Base-by-base conservation (phyloP, 2,329 filamentous ascomycete species). In the Aspergillus floridensis region DNA sequence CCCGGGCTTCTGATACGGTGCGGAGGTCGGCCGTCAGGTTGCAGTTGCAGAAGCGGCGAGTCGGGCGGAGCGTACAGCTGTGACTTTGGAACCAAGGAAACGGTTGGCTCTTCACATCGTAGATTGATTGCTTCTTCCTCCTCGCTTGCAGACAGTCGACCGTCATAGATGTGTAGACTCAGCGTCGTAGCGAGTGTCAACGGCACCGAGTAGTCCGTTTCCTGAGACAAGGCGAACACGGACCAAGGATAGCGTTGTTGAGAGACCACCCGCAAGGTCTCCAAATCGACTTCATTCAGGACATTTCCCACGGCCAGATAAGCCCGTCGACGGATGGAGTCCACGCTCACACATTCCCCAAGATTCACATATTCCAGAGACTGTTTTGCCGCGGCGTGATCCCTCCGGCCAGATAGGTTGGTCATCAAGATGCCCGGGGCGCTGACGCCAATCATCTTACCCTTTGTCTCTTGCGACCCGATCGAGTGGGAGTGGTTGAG, bases 131-230 rank as follows among this genome's bases (percentile, higher is more conserved):
- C 69, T 46, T 72, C 71, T 56, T 74, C 68, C 58, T 75, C 74
- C 38, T 75, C 74, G 3, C 60, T 60, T 2, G 67, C 69, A 3
- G 74, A 72, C 35, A 73, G 54, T 31, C 92, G 84, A 26, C 88
- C 85, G 72, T 98, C 93, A 71, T 96, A 86, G 4, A 97, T 84
- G 71, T 96, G 90, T 1, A 98, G 80, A 1, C 90, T 91, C 60
- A 88, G 81, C 53, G 89, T 90, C 1, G 92, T 96, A 22, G 92
- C 93, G 14, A 98, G 85, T 0, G 92, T 95, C 41, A 98, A 75
- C 0, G 93, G 92, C 0, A 88, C 82, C 0, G 83, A 82, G 52
- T 86, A 78, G 78, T 65, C 86, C 77, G 48, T 87, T 82, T 88
- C 82, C 59, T 80, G 77, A 0, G 93, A 97, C 19, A 98, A 77